Percentiles rank a stretch among this genome's conserved stretches.
Evolutionary conservation across 257 asterid genomes (phyloP).

Genomic region (Capsicum pubescens): DNA sequence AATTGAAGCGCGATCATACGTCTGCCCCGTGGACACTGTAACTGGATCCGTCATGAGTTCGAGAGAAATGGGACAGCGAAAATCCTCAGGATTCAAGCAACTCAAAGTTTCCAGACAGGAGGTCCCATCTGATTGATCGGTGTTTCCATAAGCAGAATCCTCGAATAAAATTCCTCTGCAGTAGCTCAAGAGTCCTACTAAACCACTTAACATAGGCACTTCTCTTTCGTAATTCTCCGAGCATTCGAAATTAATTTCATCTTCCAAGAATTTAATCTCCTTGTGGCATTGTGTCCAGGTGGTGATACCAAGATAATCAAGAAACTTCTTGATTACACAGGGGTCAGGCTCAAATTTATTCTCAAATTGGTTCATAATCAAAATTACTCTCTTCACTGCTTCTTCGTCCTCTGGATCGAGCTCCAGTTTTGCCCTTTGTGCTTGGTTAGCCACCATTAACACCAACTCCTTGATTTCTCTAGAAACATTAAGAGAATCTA

Average conservation of each 20-base stretch:
- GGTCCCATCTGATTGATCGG: slow-evolving; percentile 49
- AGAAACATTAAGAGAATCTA: slow-evolving; percentile 44
- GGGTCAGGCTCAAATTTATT: slow-evolving; percentile 62
- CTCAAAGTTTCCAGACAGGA: slow-evolving; percentile 42
- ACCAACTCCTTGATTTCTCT: slow-evolving; percentile 60
- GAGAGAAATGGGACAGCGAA: slow-evolving; percentile 75
- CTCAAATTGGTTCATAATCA: slow-evolving; percentile 66
- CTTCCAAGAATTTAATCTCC: slow-evolving; percentile 60
- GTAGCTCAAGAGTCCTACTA: slow-evolving; percentile 63
- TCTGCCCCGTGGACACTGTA: slow-evolving; percentile 72
- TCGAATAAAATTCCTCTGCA: slow-evolving; percentile 69
- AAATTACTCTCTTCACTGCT: slow-evolving; percentile 51
- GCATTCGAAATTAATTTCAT: slow-evolving; percentile 45
- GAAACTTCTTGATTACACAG: slow-evolving; percentile 44
- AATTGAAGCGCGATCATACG: slow-evolving; percentile 74
- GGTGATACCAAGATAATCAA: slow-evolving; percentile 50
- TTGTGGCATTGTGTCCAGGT: slow-evolving; percentile 68
- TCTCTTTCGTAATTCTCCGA: slow-evolving; percentile 49
- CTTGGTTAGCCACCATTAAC: slow-evolving; percentile 57
- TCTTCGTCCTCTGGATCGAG: slow-evolving; percentile 55
- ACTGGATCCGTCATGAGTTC: slow-evolving; percentile 87
- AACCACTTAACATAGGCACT: slow-evolving; percentile 52
- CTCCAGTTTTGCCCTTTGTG: slow-evolving; percentile 55
- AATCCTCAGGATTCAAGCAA: slow-evolving; percentile 70
- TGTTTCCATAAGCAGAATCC: slow-evolving; percentile 42